Percentiles rank a stretch among this genome's conserved stretches.
Evolutionary conservation across 139 green algal genomes (phyloP).

Genomic region (Yamagishiella unicocca): DNA sequence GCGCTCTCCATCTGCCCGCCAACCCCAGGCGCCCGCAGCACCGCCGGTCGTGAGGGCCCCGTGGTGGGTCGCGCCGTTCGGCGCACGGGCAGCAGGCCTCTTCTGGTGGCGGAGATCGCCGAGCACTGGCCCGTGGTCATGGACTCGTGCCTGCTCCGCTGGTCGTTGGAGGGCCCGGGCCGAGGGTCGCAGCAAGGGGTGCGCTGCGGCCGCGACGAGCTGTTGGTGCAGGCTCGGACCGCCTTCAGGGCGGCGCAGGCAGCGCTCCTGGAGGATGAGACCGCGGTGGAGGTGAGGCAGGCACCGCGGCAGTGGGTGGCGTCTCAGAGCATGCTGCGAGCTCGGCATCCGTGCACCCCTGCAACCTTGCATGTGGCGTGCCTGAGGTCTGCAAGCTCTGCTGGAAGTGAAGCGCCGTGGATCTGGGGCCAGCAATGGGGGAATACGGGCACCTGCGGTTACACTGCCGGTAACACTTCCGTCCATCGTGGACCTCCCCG

Average conservation of each 20-base stretch:
- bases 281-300: constrained; percentile 6
- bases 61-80: constrained; percentile 54
- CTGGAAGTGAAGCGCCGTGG: too few species aligned
- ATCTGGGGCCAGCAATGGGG: too few species aligned
- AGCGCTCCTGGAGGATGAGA: neutral
- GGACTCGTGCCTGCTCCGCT: constrained; percentile 50
- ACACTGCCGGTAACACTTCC: too few species aligned
- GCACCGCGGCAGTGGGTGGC: too few species aligned
- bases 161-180: constrained; percentile 3
- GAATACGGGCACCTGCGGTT: too few species aligned
- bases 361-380: too few species aligned
- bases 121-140: constrained; percentile 19
- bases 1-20: too few species aligned
- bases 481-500: too few species aligned
- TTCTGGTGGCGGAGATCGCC: constrained; percentile 44
- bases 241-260: neutral
- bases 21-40: constrained; percentile 43
- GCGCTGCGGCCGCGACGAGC: neutral
- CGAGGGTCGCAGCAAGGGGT: neutral
- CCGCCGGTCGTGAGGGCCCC: constrained; percentile 46
- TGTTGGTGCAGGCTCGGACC: neutral
- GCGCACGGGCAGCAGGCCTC: constrained; percentile 41
- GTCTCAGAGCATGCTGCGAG: too few species aligned
- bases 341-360: too few species aligned
- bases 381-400: too few species aligned